These are phyloP conservation scores for Backusella westeae DNA, from an alignment of 192 early-diverging fungal species.

Conservation along the genomic window DNA sequence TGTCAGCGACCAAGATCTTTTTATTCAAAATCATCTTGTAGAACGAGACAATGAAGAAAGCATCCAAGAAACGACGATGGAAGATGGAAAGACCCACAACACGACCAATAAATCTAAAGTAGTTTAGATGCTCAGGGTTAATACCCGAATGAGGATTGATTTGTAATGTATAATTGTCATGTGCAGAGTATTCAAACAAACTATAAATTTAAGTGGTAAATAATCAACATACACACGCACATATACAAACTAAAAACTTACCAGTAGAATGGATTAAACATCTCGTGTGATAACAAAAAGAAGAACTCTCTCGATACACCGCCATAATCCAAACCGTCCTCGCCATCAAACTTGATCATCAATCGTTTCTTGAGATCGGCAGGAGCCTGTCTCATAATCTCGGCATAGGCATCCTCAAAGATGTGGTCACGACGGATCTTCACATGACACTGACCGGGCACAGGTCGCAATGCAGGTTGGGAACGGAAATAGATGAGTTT, in stretches of 20 bases:
- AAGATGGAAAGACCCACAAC: constrained; percentile 95
- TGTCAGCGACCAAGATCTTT: constrained; percentile 84
- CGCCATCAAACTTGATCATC: constrained; percentile 99
- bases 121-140: constrained; percentile 97
- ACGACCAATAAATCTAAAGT: constrained; percentile 98
- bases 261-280: constrained; percentile 90
- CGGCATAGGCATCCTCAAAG: constrained; percentile 95
- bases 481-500: constrained; percentile 97
- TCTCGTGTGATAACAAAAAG: constrained; percentile 96
- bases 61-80: constrained; percentile 95
- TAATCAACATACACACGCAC: too few species aligned
- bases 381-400: constrained; percentile 91
- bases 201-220: too few species aligned
- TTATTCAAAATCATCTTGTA: constrained; percentile 97
- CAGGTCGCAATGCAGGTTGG: constrained; percentile 87
- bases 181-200: constrained; percentile 96
- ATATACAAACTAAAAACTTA: not conserved
- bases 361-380: constrained; percentile 93
- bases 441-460: constrained; percentile 90
- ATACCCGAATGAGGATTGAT: constrained; percentile 95
- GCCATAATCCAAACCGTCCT: constrained; percentile 98
- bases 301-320: constrained; percentile 98
- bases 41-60: constrained; percentile 94
- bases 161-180: constrained; percentile 98
- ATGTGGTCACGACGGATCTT: constrained; percentile 85